Conservation (phyloP, 2,329 filamentous ascomycete genomes). For the Sporothrix brunneoviolacea region DNA sequence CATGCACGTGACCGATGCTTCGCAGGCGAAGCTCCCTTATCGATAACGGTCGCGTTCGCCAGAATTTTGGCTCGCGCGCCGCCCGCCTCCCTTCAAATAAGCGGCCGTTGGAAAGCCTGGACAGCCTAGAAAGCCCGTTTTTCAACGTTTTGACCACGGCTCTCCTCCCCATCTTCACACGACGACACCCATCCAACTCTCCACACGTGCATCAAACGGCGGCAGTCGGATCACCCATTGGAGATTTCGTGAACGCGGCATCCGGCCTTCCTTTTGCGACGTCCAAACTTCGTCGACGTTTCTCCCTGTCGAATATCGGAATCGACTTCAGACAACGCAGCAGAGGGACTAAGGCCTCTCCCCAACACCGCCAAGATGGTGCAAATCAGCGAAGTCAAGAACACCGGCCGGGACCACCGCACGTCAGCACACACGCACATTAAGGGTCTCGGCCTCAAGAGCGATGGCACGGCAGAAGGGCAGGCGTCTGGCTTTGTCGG, state of each 20-base stretch:
- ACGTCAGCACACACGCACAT: constrained; percentile 98
- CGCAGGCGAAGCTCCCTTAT: constrained; percentile 14
- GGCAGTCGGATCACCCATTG: neutral
- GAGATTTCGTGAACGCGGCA: too few relatives aligned
- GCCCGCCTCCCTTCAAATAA: constrained; percentile 3
- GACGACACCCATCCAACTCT: neutral
- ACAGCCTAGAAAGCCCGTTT: neutral
- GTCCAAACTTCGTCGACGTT: too few relatives aligned
- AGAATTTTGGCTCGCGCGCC: constrained; percentile 16
- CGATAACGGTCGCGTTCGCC: constrained; percentile 16
- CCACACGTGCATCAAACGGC: neutral
- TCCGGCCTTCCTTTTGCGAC: too few relatives aligned
- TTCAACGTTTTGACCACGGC: constrained; percentile 4
- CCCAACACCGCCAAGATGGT: constrained; percentile 56
- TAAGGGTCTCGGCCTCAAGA: constrained; percentile 81
- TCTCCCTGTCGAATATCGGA: too few relatives aligned
- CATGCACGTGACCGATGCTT: too few relatives aligned
- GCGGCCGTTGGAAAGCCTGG: neutral
- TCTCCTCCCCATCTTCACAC: neutral
- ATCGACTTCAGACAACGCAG: too few relatives aligned
- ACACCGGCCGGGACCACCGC: constrained; percentile 88
- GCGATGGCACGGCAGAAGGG: constrained; percentile 78
- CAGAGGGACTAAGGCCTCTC: too few relatives aligned
- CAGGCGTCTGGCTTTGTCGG: constrained; percentile 82
- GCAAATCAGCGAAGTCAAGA: constrained; percentile 90